Base-by-base conservation (phyloP, 2,329 filamentous ascomycete genomes). In the Chrysosporium queenslandicum region DNA sequence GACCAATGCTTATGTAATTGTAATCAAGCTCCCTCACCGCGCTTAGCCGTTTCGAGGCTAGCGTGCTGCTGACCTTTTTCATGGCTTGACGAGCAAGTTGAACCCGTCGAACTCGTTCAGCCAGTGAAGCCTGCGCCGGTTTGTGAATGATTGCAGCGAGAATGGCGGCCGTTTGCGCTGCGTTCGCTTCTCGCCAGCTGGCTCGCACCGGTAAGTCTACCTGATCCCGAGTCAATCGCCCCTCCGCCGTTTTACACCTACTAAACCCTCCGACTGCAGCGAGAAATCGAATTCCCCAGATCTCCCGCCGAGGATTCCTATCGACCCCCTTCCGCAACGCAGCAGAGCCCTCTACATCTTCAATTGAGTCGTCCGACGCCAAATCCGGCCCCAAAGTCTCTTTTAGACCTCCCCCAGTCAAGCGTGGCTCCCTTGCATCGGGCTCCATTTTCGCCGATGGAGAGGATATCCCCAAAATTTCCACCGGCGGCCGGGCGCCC, bases 371-470 rank as follows among this genome's bases (percentile, higher is more conserved):
- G 5, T 7, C 27, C 16, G 34, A 45, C 2, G 29, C 25, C 11
- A 43, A 39, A 25, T 46, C 53, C 18, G 49, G 42, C 11, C 27
- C 52, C 21, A 55, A 50, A 39, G 30, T 53, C 20, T 25, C 51
- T 14, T 34, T 47, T 20, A 51, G 54, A n/a, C 55, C 52, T 14
- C 49, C 55, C 2, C 16, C 55, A 30, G 59, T 52, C 27, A 65
- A 65, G 51, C 61, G 64, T 55, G 68, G 68, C 54, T 60, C 60
- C 14, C 60, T 71, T 27, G 64, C 62, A 37, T 60, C 64, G 14
- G 65, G 64, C 57, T 72, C 69, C 11, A 71, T 72, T 52, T 72
- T 72, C 57, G 66, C 63, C n/a, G 68, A 71, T 41, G 68, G 67
- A 27, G 55, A 61, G 23, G 34, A 59, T 53, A 47, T 55, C 59